Base-by-base conservation (phyloP, 495 filamentous ascomycete species). In the Terfezia claveryi region DNA sequence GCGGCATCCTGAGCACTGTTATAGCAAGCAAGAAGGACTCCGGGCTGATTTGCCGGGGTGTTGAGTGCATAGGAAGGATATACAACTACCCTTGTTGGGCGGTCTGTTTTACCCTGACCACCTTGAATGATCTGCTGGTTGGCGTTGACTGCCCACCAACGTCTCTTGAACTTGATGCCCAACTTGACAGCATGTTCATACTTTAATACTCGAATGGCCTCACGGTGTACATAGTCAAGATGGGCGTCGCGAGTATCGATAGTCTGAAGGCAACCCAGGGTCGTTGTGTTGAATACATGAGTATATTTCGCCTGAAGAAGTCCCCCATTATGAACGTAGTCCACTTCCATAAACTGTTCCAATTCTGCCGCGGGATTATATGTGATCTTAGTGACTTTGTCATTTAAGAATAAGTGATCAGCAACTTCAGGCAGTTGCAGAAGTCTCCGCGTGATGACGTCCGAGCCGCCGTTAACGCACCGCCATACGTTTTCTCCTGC, bases 51-150 rank as follows among this genome's bases (percentile, higher is more conserved):
- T 20, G 20, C 1, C 0, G 51, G 49, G 38, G 62, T 60, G 10
- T 63, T 20, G 55, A 69, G 51, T 51, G 67, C 67, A 58, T 68
- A 73, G 9, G 67, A 68, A 8, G 72, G 72, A 63, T 73, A 74
- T 9, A 73, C 72, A 56, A 63, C 64, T 16, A 57, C 64, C 4
- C 72, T 61, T 23, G 69, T 63, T 11, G 61, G 57, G n/a, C 67
- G 58, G 58, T 73, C 71, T 8, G 69, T 69, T 23, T 38, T 57
- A 3, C 62, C 62, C 10, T 64, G 49, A 10, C 71, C 72, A 8
- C 70, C 72, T 36, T 52, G 54, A 20, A 1, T 20, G 20, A 20
- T 20, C 20, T 2, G 1, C 20, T 20, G 20, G 20, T n/a, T n/a
- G n/a, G 2, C 20, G 20, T 20, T 20, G n/a, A n/a, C n/a, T 20